These are phyloP conservation scores for sorghum (Sorghum bicolor) DNA, from an alignment of 176 grass and related monocot genomes.

Conservation along the genomic window Sorghum_bicolor_NCBIv3 NC_012878.2:55837501-55838000, in stretches of 20 bases:
- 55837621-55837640: slow-evolving; percentile 3
- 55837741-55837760: slow-evolving; percentile 27
- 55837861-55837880: no score
- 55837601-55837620: slow-evolving; percentile 9
- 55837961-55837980: no score
- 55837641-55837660: background rate
- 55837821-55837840: no score
- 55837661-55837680: background rate
- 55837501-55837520: background rate
- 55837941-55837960: no score
- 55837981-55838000: no score
- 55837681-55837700: background rate
- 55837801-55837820: background rate
- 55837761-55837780: slow-evolving; percentile 36
- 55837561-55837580: background rate
- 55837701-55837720: background rate
- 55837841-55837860: no score
- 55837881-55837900: no score
- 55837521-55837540: slow-evolving; percentile 7
- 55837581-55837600: background rate
- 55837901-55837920: no score
- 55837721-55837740: background rate
- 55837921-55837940: no score
- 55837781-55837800: slow-evolving; percentile 20
- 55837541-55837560: slow-evolving; percentile 1